Percentiles rank a stretch among this genome's conserved stretches.
Conservation (phyloP, 2,329 filamentous ascomycete genomes). For the Dactylella cylindrospora region DNA sequence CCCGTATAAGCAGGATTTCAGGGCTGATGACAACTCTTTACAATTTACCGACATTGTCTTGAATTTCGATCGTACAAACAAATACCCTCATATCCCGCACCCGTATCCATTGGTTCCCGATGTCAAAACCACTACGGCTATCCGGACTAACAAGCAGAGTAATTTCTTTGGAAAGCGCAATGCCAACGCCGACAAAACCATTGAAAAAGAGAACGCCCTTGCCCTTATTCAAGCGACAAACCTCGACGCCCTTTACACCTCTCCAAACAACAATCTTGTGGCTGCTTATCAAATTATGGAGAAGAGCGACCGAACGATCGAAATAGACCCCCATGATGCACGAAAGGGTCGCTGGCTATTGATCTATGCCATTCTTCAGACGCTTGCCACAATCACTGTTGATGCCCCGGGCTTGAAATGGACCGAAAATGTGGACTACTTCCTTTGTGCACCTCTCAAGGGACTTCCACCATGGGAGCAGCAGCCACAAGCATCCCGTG, state of each 20-base stretch:
- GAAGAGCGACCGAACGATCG: conserved; percentile 58
- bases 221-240: conserved; percentile 65
- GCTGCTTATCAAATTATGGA: conserved; percentile 62
- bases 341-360: conserved; percentile 64
- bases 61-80: conserved; percentile 64
- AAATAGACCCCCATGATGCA: conserved; percentile 60
- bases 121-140: conserved; percentile 22
- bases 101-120: conserved; percentile 66
- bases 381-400: conserved; percentile 62
- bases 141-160: conserved; percentile 36
- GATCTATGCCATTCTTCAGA: conserved; percentile 64
- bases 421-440: conserved; percentile 60
- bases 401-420: conserved; percentile 61
- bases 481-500: conserved; percentile 22
- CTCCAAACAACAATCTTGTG: conserved; percentile 59
- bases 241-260: conserved; percentile 60
- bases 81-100: conserved; percentile 67
- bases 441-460: conserved; percentile 60
- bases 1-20: conserved; percentile 49
- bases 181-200: conserved; percentile 37
- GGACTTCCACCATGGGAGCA: conserved; percentile 61
- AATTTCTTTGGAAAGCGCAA: conserved; percentile 46
- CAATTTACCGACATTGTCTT: conserved; percentile 68
- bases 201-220: conserved; percentile 59
- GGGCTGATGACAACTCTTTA: conserved; percentile 57